Evolutionary conservation across 2,329 filamentous ascomycete genomes (phyloP).

Genomic region (Fusarium nanum): DNA sequence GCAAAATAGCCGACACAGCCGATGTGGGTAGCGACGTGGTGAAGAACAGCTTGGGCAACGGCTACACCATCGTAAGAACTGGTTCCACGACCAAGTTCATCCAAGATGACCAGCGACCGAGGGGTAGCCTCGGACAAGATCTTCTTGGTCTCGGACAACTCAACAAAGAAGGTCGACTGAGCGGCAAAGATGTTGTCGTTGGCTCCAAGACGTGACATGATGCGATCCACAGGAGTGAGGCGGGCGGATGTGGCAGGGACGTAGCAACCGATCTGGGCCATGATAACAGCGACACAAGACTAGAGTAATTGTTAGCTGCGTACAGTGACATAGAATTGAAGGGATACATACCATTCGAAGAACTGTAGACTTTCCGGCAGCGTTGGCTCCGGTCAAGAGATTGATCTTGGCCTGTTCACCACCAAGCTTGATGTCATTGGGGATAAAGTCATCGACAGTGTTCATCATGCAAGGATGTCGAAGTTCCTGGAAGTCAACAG

Average conservation of each 20-base stretch:
- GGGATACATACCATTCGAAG: constrained; percentile 81
- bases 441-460: constrained; percentile 92
- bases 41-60: constrained; percentile 95
- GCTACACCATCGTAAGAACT: constrained; percentile 96
- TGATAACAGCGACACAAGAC: constrained; percentile 96
- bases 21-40: constrained; percentile 92
- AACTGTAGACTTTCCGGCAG: constrained; percentile 96
- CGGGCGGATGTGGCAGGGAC: constrained; percentile 85
- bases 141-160: constrained; percentile 97
- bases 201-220: constrained; percentile 97
- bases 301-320: constrained; percentile 51
- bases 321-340: too few relatives aligned
- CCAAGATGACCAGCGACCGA: constrained; percentile 93
- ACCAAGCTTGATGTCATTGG: constrained; percentile 90
- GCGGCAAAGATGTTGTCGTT: constrained; percentile 99
- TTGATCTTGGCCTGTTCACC: constrained; percentile 86
- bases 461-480: constrained; percentile 95
- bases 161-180: constrained; percentile 98
- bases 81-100: constrained; percentile 94
- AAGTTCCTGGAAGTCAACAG: constrained; percentile 91
- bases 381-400: constrained; percentile 93
- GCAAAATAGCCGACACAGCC: constrained; percentile 97
- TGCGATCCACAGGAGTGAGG: constrained; percentile 92
- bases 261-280: constrained; percentile 96
- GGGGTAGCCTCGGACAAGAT: constrained; percentile 94